Base-by-base conservation (phyloP, 2,329 filamentous ascomycete genomes). In the Aspergillus quadrilineatus region DNA sequence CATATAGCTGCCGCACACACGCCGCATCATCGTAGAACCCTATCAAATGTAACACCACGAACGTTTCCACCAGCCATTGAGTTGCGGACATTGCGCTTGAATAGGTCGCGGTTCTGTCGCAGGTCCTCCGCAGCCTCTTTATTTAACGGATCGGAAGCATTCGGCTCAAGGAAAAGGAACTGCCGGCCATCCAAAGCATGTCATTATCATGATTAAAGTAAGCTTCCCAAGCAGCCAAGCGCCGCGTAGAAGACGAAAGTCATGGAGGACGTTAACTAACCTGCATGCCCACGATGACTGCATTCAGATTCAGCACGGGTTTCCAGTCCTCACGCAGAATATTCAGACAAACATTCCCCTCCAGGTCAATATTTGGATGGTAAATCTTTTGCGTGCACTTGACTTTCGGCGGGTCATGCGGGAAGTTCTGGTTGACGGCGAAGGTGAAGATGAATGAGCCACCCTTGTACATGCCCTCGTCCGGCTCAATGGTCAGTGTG, bases 261-360 rank as follows among this genome's bases (percentile, higher is more conserved):
- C 17, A 29, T 36, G 44, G 14, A 15, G 29, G 43, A 6, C 5
- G 26, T 29, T 42, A 32, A 45, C 30, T 52, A 44, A 90, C 88
- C 84, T 92, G 90, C 71, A 99, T 78, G 42, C 94, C 94, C 52
- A 97, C 92, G 65, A 99, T 94, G 41, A 97, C 92, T 14, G 94
- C 92, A 71, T 97, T 97, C 72, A 99, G 76, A 74, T 97, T 97
- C 71, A 99, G 79, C 44, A 99, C 94, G 0, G 94, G 94, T 81
- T 97, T 99, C 94, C 94, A 99, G 79, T 99, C 94, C 78, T 99
- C 94, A 60, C 94, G 82, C 69, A 99, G 77, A 68, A 99, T 99
- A 74, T 99, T 99, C 69, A 99, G 78, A 79, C 94, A 99, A 61
- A 99, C 92, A 72, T 99, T 99, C 66, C 94, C 94, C 73, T 97